phyloP scores from a whole-genome alignment of 495 filamentous ascomycete species.

The Podospora pseudoanserina region DNA sequence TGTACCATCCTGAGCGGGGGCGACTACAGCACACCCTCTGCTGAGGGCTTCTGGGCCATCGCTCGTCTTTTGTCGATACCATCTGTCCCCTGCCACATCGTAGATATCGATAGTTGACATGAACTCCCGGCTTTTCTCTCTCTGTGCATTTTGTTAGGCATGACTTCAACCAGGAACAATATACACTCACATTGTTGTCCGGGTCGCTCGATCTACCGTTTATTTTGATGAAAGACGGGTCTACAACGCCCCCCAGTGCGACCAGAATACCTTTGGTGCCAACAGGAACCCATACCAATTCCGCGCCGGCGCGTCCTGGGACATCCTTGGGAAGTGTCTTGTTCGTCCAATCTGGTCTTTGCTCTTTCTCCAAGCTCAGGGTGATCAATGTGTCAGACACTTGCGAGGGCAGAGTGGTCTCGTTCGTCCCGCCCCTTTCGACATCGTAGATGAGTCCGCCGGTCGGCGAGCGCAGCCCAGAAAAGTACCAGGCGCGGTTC shows the following conservation, averaged over 20 bases:
- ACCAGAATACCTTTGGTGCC: conserved; percentile 60
- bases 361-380: conserved; percentile 55
- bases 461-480: conserved; percentile 51
- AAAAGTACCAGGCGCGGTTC: conserved; percentile 69
- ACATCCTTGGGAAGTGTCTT: conserved; percentile 49
- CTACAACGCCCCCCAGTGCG: conserved; percentile 62
- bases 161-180: background rate
- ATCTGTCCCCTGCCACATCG: conserved; percentile 54
- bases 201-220: conserved; percentile 33
- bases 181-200: conserved; percentile 41
- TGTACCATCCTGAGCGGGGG: conserved; percentile 55
- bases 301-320: conserved; percentile 56
- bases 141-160: conserved; percentile 27
- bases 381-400: conserved; percentile 54
- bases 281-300: conserved; percentile 68
- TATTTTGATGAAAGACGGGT: conserved; percentile 41
- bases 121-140: conserved; percentile 52
- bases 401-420: conserved; percentile 32
- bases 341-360: conserved; percentile 53
- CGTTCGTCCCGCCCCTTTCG: conserved; percentile 20
- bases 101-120: conserved; percentile 67
- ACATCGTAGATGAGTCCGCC: conserved; percentile 45
- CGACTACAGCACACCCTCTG: conserved; percentile 64
- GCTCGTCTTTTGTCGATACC: conserved; percentile 61
- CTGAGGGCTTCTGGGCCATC: conserved; percentile 57